Conservation (phyloP, 768 basidiomycete species). For the Daedaleopsis sinensis region DNA sequence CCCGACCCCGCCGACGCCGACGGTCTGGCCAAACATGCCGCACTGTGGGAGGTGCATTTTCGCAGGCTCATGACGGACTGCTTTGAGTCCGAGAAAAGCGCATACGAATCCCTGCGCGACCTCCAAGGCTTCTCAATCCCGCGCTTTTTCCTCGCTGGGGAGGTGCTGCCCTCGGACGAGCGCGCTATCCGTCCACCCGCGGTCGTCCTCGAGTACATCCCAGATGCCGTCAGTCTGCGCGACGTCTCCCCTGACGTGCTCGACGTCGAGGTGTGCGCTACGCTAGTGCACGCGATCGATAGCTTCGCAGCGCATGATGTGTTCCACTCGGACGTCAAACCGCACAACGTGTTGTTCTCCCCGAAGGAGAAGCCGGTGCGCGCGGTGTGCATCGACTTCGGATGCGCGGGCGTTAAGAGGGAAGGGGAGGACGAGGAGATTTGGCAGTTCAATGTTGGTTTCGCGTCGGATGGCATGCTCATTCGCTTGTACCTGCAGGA, state of each 20-base stretch:
- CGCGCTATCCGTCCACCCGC: background rate
- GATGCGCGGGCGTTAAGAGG: background rate
- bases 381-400: background rate
- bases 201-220: slow-evolving; percentile 1
- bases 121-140: background rate
- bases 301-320: background rate
- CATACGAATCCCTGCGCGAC: background rate
- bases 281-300: background rate
- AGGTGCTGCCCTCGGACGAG: background rate
- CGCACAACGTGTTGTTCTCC: background rate
- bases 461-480: background rate
- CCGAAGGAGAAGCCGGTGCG: background rate
- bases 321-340: background rate
- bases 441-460: background rate
- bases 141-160: background rate
- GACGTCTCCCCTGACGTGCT: background rate
- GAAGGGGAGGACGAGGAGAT: background rate
- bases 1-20: background rate
- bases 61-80: background rate
- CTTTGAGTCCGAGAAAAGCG: background rate
- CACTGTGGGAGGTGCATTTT: background rate
- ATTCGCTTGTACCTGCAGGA: background rate
- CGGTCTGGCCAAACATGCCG: background rate
- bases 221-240: background rate
- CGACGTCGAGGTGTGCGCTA: background rate